Percentiles rank a stretch among this genome's conserved stretches.
Evolutionary conservation across 2,329 filamentous ascomycete genomes (phyloP).

Genomic region (Trichoderma sp.): DNA sequence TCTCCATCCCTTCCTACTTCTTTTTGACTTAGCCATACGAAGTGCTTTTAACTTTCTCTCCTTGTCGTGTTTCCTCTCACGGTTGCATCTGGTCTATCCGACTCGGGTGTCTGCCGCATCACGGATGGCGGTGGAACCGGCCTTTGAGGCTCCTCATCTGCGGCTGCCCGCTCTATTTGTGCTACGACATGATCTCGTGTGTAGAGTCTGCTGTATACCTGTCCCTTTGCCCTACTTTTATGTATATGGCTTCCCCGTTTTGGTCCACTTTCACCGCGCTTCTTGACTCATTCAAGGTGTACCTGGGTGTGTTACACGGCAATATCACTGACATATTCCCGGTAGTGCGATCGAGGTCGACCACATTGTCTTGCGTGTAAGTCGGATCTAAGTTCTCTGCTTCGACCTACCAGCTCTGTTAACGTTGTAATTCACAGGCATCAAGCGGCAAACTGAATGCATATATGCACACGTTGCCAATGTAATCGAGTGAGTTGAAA

Average conservation of each 20-base stretch:
- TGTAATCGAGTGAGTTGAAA: constrained; percentile 62
- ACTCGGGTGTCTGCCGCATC: background rate
- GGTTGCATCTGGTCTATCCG: background rate
- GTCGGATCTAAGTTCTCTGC: constrained; percentile 25
- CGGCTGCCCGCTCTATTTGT: background rate
- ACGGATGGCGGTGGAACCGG: background rate
- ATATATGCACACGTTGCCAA: constrained; percentile 75
- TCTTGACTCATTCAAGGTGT: background rate
- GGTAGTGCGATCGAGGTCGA: constrained; percentile 69
- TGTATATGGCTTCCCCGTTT: background rate
- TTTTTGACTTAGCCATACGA: background rate
- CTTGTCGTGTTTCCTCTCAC: background rate
- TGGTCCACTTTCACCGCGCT: background rate
- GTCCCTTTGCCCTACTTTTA: background rate
- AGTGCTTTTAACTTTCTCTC: background rate
- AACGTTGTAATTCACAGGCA: constrained; percentile 47
- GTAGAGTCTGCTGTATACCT: background rate
- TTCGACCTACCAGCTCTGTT: background rate
- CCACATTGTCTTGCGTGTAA: constrained; percentile 66
- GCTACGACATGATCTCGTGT: background rate
- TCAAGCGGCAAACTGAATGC: constrained; percentile 74
- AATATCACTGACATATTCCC: background rate
- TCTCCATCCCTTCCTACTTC: background rate
- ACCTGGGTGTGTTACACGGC: background rate
- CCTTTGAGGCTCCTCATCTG: background rate